A percentile compares a stretch with the other conserved stretches of the same genome.
phyloP scores from a whole-genome alignment of 306 rosid species.

The Dryas alaskensis region DNA sequence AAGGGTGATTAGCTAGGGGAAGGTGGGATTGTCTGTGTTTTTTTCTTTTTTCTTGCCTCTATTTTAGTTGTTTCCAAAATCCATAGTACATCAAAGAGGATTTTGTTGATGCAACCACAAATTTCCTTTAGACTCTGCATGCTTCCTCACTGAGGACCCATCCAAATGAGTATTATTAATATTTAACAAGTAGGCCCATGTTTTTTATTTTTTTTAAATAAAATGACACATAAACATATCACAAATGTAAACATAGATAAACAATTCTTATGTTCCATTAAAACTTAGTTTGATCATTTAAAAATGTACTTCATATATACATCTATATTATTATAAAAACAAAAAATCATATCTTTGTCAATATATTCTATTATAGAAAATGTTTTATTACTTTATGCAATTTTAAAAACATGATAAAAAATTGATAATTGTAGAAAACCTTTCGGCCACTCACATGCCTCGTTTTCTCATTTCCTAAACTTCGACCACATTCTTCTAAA shows the following conservation, averaged over 20 bases:
- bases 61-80: conserved; percentile 8
- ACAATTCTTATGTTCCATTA: neutral
- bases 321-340: too few relatives aligned
- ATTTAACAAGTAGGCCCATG: neutral
- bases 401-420: too few relatives aligned
- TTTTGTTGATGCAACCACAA: conserved; percentile 13
- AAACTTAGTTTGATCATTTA: neutral
- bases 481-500: too few relatives aligned
- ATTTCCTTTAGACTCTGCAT: neutral
- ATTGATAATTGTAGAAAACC: too few relatives aligned
- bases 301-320: too few relatives aligned
- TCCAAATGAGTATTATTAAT: neutral
- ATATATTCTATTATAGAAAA: too few relatives aligned
- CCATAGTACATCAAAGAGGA: conserved; percentile 8
- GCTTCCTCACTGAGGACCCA: neutral
- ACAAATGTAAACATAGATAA: neutral
- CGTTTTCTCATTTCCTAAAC: too few relatives aligned
- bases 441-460: too few relatives aligned
- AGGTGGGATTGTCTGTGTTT: conserved; percentile 7
- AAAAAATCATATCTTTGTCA: too few relatives aligned
- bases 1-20: neutral
- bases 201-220: neutral
- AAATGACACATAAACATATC: too few relatives aligned
- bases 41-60: neutral
- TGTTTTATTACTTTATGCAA: too few relatives aligned